Base-by-base conservation (phyloP, 495 filamentous ascomycete genomes). In the Zalerion maritima region DNA sequence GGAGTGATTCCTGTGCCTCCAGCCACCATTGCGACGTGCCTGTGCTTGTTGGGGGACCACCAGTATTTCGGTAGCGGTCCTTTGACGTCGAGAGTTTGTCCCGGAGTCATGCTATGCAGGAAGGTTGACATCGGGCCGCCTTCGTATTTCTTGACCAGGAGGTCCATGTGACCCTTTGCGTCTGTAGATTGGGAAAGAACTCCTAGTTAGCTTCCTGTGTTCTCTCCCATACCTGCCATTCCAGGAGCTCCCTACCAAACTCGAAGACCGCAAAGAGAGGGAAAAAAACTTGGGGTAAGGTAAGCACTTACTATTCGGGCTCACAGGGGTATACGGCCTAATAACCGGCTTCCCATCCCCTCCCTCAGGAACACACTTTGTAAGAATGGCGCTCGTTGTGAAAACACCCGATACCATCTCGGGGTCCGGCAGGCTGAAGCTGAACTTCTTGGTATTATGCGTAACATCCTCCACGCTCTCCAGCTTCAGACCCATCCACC, bases 1-100 rank as follows among this genome's bases (percentile, higher is more conserved):
- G 89, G 89, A 19, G 87, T 87, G 47, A 96, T 93, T 29, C 89
- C 89, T 3, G 89, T 96, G 39, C 89, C 89, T 45, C 91, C 89
- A 6, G 89, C 85, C 40, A 97, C 71, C 49, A 96, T 61, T n/a
- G 69, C 73, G 50, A 97, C 75, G 59, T 94, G 86, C 19, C 79
- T 58, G 60, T 96, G 89, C 75, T 93, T 94, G 66, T 97, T 97
- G 37, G 80, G 42, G 22, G 69, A 47, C 85, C 84, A 96, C 14
- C 72, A 63, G 58, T 94, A 97, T 58, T 97, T 97, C 34, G 83
- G 80, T 11, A 97, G 69, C 1, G 89, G 89, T 10, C 89, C 89
- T 64, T 97, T 97, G 64, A 96, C 71, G 19, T 82, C 73, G 25
- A 97, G 70, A 19, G 64, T 58, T 52, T 96, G 73, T 41, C 80